Percentiles rank a stretch among this genome's conserved stretches.
phyloP scores from a whole-genome alignment of 2,329 filamentous ascomycete genomes.

The Alternaria alternata region DNA sequence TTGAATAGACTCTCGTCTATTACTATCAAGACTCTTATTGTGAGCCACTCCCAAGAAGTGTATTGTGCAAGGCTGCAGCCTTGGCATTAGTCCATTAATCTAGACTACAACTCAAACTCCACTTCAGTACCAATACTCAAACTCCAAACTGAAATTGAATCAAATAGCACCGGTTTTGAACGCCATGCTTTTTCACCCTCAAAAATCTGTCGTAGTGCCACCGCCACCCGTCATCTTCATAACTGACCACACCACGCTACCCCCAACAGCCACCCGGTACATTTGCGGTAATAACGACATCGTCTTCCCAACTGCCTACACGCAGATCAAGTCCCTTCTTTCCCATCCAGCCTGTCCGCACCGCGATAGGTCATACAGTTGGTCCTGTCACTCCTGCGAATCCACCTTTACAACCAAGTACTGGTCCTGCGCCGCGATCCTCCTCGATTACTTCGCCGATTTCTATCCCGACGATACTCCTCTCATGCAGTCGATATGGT shows the following conservation, averaged over 20 bases:
- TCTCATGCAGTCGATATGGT: constrained; percentile 39
- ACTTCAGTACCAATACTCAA: not conserved
- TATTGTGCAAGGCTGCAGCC: constrained; percentile 8
- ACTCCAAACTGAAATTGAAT: not conserved
- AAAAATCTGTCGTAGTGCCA: not conserved
- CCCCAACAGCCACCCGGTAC: not conserved
- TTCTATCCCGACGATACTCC: constrained; percentile 35
- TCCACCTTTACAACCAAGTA: constrained; percentile 14
- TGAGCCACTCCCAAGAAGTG: not conserved
- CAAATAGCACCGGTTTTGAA: not conserved
- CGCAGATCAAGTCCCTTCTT: constrained; percentile 21
- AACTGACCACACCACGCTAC: constrained; percentile 3
- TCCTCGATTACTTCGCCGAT: constrained; percentile 45
- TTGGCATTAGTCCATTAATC: constrained; percentile 7
- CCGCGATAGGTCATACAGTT: not conserved
- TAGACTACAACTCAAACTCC: not conserved
- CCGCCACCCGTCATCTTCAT: not conserved
- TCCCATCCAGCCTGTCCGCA: constrained; percentile 6
- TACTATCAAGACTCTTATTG: not conserved
- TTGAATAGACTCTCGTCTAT: not conserved
- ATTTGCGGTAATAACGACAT: constrained; percentile 1
- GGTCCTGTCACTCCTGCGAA: constrained; percentile 19
- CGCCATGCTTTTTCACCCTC: not conserved
- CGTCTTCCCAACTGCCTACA: constrained; percentile 15
- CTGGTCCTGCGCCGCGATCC: constrained; percentile 25